phyloP scores from a whole-genome alignment of 495 filamentous ascomycete species.

The Daldinia concentrica region DNA sequence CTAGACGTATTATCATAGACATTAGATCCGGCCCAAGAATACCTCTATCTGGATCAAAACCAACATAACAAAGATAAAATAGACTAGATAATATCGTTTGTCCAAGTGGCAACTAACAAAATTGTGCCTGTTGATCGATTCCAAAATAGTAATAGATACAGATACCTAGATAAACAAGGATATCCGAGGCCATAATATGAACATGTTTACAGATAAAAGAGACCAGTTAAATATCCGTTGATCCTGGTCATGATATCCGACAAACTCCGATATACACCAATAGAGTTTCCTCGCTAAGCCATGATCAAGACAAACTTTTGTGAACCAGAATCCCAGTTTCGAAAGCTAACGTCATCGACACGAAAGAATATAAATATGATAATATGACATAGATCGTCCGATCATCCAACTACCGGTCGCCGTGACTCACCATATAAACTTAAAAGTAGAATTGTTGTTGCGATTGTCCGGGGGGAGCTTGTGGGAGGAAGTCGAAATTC shows the following conservation, averaged over 20 bases:
- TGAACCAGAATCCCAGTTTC: conserved; percentile 8
- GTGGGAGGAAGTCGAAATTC: conserved; percentile 62
- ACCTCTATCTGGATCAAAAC: background rate
- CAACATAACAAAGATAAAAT: background rate
- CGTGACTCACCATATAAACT: conserved; percentile 8
- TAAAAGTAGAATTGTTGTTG: conserved; percentile 62
- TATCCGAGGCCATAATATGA: conserved; percentile 19
- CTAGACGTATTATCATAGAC: conserved; percentile 58
- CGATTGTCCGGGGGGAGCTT: conserved; percentile 59
- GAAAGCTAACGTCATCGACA: conserved; percentile 8
- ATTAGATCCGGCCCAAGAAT: background rate
- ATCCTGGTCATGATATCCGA: conserved; percentile 2
- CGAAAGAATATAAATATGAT: background rate
- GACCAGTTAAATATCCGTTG: conserved; percentile 9
- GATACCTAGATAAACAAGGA: conserved; percentile 9
- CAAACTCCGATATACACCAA: conserved; percentile 33
- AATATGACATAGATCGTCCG: conserved; percentile 4
- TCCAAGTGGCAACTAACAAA: background rate
- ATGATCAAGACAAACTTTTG: conserved; percentile 21
- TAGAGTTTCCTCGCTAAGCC: conserved; percentile 13
- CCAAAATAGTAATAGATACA: conserved; percentile 12
- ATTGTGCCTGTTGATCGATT: background rate
- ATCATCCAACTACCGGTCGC: background rate
- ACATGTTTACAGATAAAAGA: conserved; percentile 9
- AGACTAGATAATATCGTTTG: background rate